These are phyloP conservation scores for Pisolithus tinctorius DNA, from an alignment of 768 basidiomycete species.

Conservation along the genomic window DNA sequence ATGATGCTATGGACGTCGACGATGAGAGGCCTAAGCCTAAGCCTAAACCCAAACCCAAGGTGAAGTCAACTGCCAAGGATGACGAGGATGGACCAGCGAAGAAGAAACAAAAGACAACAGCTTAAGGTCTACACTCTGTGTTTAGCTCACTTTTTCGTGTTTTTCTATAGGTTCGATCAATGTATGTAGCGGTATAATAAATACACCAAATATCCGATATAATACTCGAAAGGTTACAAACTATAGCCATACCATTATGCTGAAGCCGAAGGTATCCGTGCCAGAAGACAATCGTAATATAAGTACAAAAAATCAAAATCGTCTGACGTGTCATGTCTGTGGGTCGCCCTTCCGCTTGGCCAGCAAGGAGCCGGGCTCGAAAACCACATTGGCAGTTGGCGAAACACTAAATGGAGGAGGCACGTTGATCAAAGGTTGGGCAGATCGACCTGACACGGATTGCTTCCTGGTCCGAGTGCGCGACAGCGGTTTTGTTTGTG, in stretches of 20 bases:
- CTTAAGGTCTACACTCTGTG: slow-evolving; percentile 14
- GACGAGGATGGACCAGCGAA: slow-evolving; percentile 54
- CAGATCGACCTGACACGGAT: slow-evolving; percentile 27
- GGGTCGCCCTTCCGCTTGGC: slow-evolving; percentile 40
- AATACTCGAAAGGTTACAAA: background rate
- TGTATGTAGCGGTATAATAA: slow-evolving; percentile 1
- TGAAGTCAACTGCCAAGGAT: slow-evolving; percentile 25
- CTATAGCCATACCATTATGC: background rate
- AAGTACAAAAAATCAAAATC: slow-evolving; percentile 1
- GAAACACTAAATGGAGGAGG: slow-evolving; percentile 33
- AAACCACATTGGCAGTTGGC: slow-evolving; percentile 37
- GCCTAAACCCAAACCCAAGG: slow-evolving; percentile 38
- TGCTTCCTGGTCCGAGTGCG: slow-evolving; percentile 33
- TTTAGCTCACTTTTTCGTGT: background rate
- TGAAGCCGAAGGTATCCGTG: background rate
- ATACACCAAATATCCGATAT: background rate
- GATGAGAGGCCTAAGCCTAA: slow-evolving; percentile 34
- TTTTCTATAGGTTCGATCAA: background rate
- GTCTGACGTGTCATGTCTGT: slow-evolving; percentile 1
- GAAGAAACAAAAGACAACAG: slow-evolving; percentile 65
- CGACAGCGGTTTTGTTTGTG: slow-evolving; percentile 28
- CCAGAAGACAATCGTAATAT: background rate
- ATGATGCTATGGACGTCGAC: slow-evolving; percentile 44
- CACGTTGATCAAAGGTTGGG: slow-evolving; percentile 46
- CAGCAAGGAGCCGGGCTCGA: slow-evolving; percentile 73